Conservation (phyloP, 164 flowering plant species). For the Vitis riparia region DNA sequence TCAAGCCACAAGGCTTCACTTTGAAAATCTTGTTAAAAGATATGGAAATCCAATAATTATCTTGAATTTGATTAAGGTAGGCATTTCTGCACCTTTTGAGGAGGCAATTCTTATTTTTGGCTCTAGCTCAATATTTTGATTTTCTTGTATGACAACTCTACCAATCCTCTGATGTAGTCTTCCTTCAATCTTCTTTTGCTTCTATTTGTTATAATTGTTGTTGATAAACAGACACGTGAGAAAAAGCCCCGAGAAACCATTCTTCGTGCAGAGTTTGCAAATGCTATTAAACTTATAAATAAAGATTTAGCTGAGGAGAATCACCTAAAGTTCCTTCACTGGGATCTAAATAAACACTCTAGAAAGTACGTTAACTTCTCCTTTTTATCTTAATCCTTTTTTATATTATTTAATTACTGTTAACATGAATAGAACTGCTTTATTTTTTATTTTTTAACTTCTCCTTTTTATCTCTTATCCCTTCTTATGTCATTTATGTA, state of each 20-base stretch:
- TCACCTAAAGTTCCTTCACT: slow-evolving; percentile 79
- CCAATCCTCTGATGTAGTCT: neutral
- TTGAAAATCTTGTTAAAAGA: slow-evolving; percentile 86
- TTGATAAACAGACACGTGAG: slow-evolving; percentile 64
- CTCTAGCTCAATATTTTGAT: neutral
- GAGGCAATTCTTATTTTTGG: neutral
- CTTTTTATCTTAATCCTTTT: neutral
- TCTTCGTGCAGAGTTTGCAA: slow-evolving; percentile 85
- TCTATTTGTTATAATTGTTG: slow-evolving; percentile 4
- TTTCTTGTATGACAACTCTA: neutral
- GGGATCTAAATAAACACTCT: slow-evolving; percentile 80
- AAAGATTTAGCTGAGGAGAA: slow-evolving; percentile 58
- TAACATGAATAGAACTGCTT: too few species aligned
- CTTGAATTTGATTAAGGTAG: slow-evolving; percentile 91
- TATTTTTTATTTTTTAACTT: neutral
- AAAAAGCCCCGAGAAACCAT: slow-evolving; percentile 90
- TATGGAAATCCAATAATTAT: slow-evolving; percentile 91
- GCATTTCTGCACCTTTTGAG: slow-evolving; percentile 1
- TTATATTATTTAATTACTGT: neutral
- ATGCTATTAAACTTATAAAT: slow-evolving; percentile 76
- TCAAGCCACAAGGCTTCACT: slow-evolving; percentile 87
- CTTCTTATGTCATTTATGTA: neutral
- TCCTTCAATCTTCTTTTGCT: neutral
- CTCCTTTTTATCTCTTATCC: neutral
- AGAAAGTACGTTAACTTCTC: slow-evolving; percentile 47